Conservation (phyloP, 1,284 basidiomycete species). For the Rhizoctonia solani region DNA sequence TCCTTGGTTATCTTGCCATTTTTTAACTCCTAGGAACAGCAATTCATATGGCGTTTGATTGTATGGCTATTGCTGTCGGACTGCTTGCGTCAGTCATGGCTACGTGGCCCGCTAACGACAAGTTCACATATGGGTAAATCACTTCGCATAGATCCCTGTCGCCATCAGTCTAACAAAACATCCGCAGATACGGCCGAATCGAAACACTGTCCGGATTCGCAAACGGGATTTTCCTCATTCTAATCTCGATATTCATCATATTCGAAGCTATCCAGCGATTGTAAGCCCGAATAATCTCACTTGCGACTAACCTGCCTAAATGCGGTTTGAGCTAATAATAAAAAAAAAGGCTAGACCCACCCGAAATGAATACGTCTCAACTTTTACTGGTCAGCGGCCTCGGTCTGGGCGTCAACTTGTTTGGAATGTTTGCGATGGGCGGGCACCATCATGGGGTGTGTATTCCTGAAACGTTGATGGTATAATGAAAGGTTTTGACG, state of each 20-base stretch:
- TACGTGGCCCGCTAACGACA: slow-evolving; percentile 92
- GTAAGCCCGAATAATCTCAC: slow-evolving; percentile 54
- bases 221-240: slow-evolving; percentile 94
- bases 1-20: background rate
- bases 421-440: slow-evolving; percentile 99
- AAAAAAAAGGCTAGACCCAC: slow-evolving; percentile 77
- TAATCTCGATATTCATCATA: slow-evolving; percentile 97
- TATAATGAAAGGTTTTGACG: background rate
- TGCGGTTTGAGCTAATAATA: background rate
- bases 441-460: slow-evolving; percentile 87
- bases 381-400: slow-evolving; percentile 86
- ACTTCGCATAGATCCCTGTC: slow-evolving; percentile 1
- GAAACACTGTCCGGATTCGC: slow-evolving; percentile 98
- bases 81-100: slow-evolving; percentile 97
- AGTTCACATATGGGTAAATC: slow-evolving; percentile 90
- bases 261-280: slow-evolving; percentile 97
- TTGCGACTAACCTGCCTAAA: background rate
- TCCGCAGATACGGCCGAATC: slow-evolving; percentile 86
- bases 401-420: slow-evolving; percentile 92
- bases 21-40: slow-evolving; percentile 54
- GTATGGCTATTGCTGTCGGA: slow-evolving; percentile 95
- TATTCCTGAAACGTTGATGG: background rate
- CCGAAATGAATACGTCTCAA: slow-evolving; percentile 97
- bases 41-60: slow-evolving; percentile 99
- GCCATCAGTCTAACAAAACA: background rate